Evolutionary conservation across 2,329 filamentous ascomycete species (phyloP), one percentile per base, ranked within the genome.

Genomic region (Xylariomycetidae sp.): DNA sequence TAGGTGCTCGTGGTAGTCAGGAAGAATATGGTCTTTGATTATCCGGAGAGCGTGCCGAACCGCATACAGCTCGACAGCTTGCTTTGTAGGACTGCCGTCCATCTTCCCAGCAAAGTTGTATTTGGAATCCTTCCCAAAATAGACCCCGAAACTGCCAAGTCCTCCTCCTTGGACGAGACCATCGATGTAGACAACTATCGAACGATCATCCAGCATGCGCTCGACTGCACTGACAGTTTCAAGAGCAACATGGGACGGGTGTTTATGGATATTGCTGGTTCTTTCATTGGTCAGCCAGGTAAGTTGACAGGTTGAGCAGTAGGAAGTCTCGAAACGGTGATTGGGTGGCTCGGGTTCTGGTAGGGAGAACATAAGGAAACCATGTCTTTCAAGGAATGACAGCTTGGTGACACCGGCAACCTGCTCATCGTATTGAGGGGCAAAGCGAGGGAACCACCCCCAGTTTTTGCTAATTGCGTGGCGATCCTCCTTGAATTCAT

Each of bases 341-440:
- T 27, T 30, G 9, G 33, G n/a, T 13, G 16, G 6, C 2, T n/a
- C n/a, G 33, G 26, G 8, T 14, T n/a, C n/a, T 23, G n/a, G 20
- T 8, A 23, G 20, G 20, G 8, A 23, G 8, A n/a, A 23, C 20
- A n/a, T 23, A 8, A 23, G 8, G n/a, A 23, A 23, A 8, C 8
- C 20, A n/a, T 23, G 20, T 23, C 8, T 23, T 23, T 8, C n/a
- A 8, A n/a, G n/a, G 8, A n/a, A 23, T 8, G 20, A 23, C 8
- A n/a, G 20, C 8, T 23, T n/a, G 11, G 10, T 9, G 6, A 23
- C 11, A 8, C 37, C 37, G 13, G 4, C 3, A 13, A 40, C 31
- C 15, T 40, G 37, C 18, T 40, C 37, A 16, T 40, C 37, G 11
- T 12, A 34, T 25, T 40, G 37, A 3, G 37, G 37, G 6, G 36